A percentile compares a stretch with the other conserved stretches of the same genome.
These are phyloP conservation scores for Syncephalastrum sp. DNA, from an alignment of 371 early-diverging fungal species.

Conservation along the genomic window DNA sequence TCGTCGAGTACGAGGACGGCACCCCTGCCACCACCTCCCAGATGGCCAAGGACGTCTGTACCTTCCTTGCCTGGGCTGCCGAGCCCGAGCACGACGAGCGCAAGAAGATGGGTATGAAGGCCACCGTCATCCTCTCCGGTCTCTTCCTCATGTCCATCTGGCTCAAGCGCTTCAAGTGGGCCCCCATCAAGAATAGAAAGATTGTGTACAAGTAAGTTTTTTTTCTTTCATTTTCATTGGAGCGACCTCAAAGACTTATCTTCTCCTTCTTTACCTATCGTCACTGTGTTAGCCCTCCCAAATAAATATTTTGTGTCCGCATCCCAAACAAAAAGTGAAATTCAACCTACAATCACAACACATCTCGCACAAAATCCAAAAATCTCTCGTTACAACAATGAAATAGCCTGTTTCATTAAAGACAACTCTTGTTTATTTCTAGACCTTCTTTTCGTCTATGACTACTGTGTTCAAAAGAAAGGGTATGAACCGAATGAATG, in stretches of 20 bases:
- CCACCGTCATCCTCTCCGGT: slow-evolving; percentile 62
- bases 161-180: slow-evolving; percentile 81
- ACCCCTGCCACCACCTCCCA: slow-evolving; percentile 97
- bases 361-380: too few relatives aligned
- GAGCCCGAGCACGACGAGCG: slow-evolving; percentile 97
- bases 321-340: too few relatives aligned
- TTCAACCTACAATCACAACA: too few relatives aligned
- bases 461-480: too few relatives aligned
- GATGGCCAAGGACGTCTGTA: slow-evolving; percentile 96
- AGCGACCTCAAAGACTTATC: neutral
- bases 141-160: slow-evolving; percentile 68
- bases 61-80: slow-evolving; percentile 93
- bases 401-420: too few relatives aligned
- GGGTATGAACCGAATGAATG: too few relatives aligned
- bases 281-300: slow-evolving; percentile 26
- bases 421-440: too few relatives aligned
- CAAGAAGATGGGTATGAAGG: slow-evolving; percentile 95
- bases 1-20: slow-evolving; percentile 96
- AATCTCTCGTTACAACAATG: too few relatives aligned
- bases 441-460: too few relatives aligned
- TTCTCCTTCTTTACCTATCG: neutral
- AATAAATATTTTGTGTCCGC: slow-evolving; percentile 14
- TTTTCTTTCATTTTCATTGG: neutral
- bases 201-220: slow-evolving; percentile 65
- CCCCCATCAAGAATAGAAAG: slow-evolving; percentile 80